These are phyloP conservation scores for Tillandsia fasciculata DNA, from an alignment of 176 grass and related monocot genomes.

Conservation along the genomic window DNA sequence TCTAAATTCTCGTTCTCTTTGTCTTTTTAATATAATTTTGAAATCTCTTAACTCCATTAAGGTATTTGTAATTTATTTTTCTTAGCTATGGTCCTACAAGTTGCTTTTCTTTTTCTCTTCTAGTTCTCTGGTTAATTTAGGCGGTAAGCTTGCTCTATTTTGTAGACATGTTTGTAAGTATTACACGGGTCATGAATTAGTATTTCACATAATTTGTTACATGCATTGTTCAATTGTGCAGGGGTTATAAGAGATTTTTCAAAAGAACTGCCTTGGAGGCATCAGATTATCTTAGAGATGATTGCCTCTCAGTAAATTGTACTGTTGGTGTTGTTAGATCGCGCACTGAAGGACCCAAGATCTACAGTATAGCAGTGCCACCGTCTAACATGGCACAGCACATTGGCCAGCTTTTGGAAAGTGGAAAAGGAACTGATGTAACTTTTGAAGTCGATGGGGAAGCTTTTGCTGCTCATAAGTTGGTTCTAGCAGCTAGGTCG, in stretches of 20 bases:
- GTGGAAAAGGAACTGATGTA: slow-evolving; percentile 61
- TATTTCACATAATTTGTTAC: neutral
- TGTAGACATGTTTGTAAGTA: neutral
- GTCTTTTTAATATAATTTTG: too few relatives aligned
- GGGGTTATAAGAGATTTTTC: slow-evolving; percentile 96
- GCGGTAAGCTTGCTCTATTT: slow-evolving; percentile 3
- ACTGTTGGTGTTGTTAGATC: slow-evolving; percentile 91
- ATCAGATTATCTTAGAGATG: slow-evolving; percentile 98
- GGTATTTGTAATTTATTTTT: too few relatives aligned
- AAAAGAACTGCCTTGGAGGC: slow-evolving; percentile 71
- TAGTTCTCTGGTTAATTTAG: neutral
- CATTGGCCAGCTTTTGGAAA: slow-evolving; percentile 58
- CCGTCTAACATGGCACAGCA: slow-evolving; percentile 68
- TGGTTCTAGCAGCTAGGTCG: slow-evolving; percentile 74
- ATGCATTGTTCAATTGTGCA: slow-evolving; percentile 21
- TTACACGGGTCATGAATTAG: neutral
- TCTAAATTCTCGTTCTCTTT: too few relatives aligned
- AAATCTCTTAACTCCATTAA: too few relatives aligned
- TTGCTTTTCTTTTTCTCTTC: too few relatives aligned
- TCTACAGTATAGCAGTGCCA: slow-evolving; percentile 71
- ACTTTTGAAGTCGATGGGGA: slow-evolving; percentile 78
- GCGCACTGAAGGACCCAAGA: slow-evolving; percentile 74
- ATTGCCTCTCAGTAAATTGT: slow-evolving; percentile 89
- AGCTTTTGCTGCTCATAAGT: slow-evolving; percentile 70
- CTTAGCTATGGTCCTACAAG: too few relatives aligned